Base-by-base conservation (phyloP, 2,329 filamentous ascomycete genomes). In the Penicillium sp. region DNA sequence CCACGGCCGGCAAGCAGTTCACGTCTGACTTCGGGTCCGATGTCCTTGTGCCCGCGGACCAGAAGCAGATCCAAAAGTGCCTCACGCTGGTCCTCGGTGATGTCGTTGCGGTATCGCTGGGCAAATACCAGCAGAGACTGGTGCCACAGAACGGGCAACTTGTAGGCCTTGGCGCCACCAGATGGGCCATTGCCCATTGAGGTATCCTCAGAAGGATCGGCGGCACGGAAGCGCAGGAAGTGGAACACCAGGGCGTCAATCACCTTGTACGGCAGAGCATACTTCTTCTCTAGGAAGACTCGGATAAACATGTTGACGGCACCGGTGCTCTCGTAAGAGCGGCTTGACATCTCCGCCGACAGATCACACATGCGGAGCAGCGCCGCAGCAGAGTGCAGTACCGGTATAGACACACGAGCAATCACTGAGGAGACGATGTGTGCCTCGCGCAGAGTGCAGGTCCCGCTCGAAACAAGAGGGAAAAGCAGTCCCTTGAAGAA, bases 401-500 rank as follows among this genome's bases (percentile, higher is more conserved):
- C 91, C 0, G 90, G 94, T 16, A 97, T 88, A 2, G 88, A 91
- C 16, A 96, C 86, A 53, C 92, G 82, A 5, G 88, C 83, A 42
- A 99, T 81, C 1, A 96, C 92, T 8, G 87, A 91, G 3, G 88
- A 89, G 38, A 99, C 83, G 61, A 99, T 97, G 62, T 90, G 86
- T 5, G 94, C 94, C 73, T 99, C 94, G 45, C 92, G 85, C 45
- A 97, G 76, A 0, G 92, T 96, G 75, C 92, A 96, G n/a, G 87
- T 90, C 25, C 90, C 89, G 45, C 86, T 88, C 8, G 83, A 83
- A 9, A 96, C 86, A 16, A 99, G 81, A 0, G 94, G 94, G 68
- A 97, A 97, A 14, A 99, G 79, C 62, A 99, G 85, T 4, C 92
- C 94, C 72, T 96, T 96, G 82, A 99, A 99, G 74, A 95, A 99